These are phyloP conservation scores for Aureobasidium mangrovei DNA, from an alignment of 2,329 filamentous ascomycete genomes.

Conservation along the genomic window DNA sequence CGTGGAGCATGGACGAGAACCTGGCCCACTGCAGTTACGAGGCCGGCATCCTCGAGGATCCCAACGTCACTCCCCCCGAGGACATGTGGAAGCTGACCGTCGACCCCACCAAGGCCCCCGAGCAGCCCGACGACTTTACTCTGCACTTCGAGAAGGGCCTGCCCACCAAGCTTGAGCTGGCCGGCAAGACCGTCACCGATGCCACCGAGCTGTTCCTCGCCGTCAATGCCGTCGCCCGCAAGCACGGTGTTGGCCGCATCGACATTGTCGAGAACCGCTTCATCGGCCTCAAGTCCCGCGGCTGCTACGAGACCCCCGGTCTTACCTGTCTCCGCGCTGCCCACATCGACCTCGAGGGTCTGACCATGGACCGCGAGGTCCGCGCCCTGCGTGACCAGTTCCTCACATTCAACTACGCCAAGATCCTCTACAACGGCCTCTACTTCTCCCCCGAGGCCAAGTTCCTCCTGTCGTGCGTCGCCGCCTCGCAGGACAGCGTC, in stretches of 20 bases:
- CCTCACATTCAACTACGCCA: conserved; percentile 55
- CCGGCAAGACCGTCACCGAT: conserved; percentile 56
- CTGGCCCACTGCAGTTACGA: conserved; percentile 73
- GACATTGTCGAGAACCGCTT: conserved; percentile 79
- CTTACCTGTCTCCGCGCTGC: conserved; percentile 48
- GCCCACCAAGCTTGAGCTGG: conserved; percentile 57
- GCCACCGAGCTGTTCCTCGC: conserved; percentile 63
- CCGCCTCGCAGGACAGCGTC: conserved; percentile 51
- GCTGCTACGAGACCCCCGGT: conserved; percentile 66
- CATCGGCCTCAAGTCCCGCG: conserved; percentile 70
- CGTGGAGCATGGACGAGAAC: conserved; percentile 62
- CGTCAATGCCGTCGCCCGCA: conserved; percentile 61
- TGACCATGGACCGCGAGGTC: conserved; percentile 60
- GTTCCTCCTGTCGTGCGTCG: conserved; percentile 58
- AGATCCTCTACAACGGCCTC: conserved; percentile 52
- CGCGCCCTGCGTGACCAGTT: conserved; percentile 63
- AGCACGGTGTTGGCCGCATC: conserved; percentile 67
- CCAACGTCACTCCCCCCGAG: conserved; percentile 55
- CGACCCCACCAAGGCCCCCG: conserved; percentile 60
- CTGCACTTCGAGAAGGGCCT: conserved; percentile 66
- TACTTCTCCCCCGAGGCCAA: conserved; percentile 65
- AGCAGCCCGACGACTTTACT: conserved; percentile 62
- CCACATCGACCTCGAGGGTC: conserved; percentile 55
- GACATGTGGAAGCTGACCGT: conserved; percentile 72
- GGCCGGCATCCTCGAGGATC: conserved; percentile 64